Base-by-base conservation (phyloP, 2,329 filamentous ascomycete genomes). In the Lachnellula arida region DNA sequence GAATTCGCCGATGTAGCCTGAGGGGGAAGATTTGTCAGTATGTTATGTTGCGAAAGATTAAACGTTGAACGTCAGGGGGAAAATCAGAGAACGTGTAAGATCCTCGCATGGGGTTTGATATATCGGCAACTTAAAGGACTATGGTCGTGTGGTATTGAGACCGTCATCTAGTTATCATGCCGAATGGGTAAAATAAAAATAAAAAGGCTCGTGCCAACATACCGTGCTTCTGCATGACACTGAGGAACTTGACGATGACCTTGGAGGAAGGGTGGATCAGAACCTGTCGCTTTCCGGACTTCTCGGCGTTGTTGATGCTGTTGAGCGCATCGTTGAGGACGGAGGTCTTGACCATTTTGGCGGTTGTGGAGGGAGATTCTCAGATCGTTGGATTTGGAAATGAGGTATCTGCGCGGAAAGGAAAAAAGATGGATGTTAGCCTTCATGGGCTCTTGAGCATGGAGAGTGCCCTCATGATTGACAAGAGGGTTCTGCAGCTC, bases 61-160 rank as follows among this genome's bases (percentile, higher is more conserved):
- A 96, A 97, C 87, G 87, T 89, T 83, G 81, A 79, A 88, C 86
- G 79, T 91, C 88, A 94, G 79, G 76, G 74, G 66, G 58, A 72
- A 75, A 79, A 79, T 89, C 84, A 81, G 87, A 87, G 85, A 91
- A 95, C 88, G 88, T 96, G 91, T 96, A 96, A 97, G 91, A 93
- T 88, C 87, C 84, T 87, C 87, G 87, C 84, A 76, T n/a, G 75
- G 70, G 11, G 58, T 73, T 89, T 79, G 76, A 94, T 99, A 78
- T 99, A 89, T 95, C 94, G 93, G 91, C 85, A 86, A 95, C 86
- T 97, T 97, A 99, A 97, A 99, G 91, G 92, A 91, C 93, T 91
- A 86, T 87, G 82, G 86, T 88, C 89, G 91, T 97, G 78, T 81
- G 77, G 80, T 73, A 75, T 83, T 84, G 85, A 87, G 87, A 93